Percentiles rank a stretch among this genome's conserved stretches.
Conservation (phyloP, 495 filamentous ascomycete genomes). For the Usnea hakonensis region DNA sequence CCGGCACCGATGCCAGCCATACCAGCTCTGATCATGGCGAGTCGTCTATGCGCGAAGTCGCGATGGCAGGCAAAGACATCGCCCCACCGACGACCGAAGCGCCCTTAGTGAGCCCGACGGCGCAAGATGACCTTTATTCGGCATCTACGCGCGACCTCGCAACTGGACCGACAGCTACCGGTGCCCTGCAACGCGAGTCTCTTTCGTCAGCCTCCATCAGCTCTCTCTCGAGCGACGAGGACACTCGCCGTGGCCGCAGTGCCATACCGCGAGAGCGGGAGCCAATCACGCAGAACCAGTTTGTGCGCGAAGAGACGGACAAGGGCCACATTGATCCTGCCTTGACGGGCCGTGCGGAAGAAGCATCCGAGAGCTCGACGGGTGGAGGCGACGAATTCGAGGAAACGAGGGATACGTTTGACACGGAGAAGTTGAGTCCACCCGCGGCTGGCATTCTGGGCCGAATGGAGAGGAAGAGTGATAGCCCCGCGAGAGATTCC, state of each 20-base stretch:
- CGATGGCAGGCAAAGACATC: slow-evolving; percentile 38
- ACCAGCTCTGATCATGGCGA: slow-evolving; percentile 33
- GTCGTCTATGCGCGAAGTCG: slow-evolving; percentile 42
- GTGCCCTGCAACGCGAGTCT: slow-evolving; percentile 4
- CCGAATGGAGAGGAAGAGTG: slow-evolving; percentile 28
- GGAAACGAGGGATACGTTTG: slow-evolving; percentile 41
- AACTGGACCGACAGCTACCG: slow-evolving; percentile 3
- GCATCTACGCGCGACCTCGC: slow-evolving; percentile 3
- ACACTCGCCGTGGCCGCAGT: slow-evolving; percentile 21
- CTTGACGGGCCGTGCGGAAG: slow-evolving; percentile 6
- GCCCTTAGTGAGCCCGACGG: slow-evolving; percentile 6
- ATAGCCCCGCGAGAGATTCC: slow-evolving; percentile 39
- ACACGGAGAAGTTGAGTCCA: slow-evolving; percentile 38
- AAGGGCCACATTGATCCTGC: slow-evolving; percentile 10
- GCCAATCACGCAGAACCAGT: slow-evolving; percentile 14
- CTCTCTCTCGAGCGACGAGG: slow-evolving; percentile 26
- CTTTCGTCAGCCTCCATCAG: slow-evolving; percentile 20
- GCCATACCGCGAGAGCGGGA: slow-evolving; percentile 9
- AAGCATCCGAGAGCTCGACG: slow-evolving; percentile 5
- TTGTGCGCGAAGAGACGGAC: slow-evolving; percentile 11
- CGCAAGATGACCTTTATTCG: slow-evolving; percentile 15
- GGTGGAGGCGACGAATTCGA: slow-evolving; percentile 27
- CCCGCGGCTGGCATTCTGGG: slow-evolving; percentile 28
- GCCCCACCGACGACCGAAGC: slow-evolving; percentile 13
- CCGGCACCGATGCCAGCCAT: slow-evolving; percentile 28